phyloP scores from a whole-genome alignment of 169 alveolate species.

The Plasmodium falciparum region DNA sequence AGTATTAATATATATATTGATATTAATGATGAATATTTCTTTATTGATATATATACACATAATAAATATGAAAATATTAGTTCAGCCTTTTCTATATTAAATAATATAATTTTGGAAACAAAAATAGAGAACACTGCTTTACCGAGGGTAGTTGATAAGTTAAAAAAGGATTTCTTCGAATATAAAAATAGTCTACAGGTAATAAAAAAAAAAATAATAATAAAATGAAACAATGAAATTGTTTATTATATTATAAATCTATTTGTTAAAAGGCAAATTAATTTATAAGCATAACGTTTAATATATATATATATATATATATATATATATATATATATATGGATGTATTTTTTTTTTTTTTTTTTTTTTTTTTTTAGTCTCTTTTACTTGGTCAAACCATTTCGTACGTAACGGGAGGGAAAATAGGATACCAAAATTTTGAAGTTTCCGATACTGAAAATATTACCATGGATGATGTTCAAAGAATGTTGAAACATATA shows the following conservation, averaged over 20 bases:
- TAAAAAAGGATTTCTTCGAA: slow-evolving; percentile 85
- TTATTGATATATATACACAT: slow-evolving; percentile 83
- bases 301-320: slow-evolving; percentile 30
- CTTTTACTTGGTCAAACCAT: slow-evolving; percentile 82
- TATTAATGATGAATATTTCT: slow-evolving; percentile 84
- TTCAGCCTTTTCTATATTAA: slow-evolving; percentile 67
- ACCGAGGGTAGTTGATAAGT: slow-evolving; percentile 74
- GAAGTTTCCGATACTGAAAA: slow-evolving; percentile 48
- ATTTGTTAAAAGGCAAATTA: too few relatives aligned
- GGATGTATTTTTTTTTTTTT: slow-evolving; percentile 28
- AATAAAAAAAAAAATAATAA: neutral
- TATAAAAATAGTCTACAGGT: slow-evolving; percentile 78
- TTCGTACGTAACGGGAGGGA: slow-evolving; percentile 81
- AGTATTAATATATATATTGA: slow-evolving; percentile 85
- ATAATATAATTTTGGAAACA: slow-evolving; percentile 55
- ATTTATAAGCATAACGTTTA: neutral
- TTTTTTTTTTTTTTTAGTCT: slow-evolving; percentile 42
- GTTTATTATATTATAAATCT: neutral
- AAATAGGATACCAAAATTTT: slow-evolving; percentile 79
- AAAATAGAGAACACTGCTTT: slow-evolving; percentile 72
- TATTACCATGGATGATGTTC: slow-evolving; percentile 75
- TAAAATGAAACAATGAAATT: neutral
- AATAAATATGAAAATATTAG: slow-evolving; percentile 54
- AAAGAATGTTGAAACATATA: slow-evolving; percentile 42
- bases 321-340: slow-evolving; percentile 13